phyloP scores from a whole-genome alignment of 2,329 filamentous ascomycete genomes.

The Sporothrix pallida region DNA sequence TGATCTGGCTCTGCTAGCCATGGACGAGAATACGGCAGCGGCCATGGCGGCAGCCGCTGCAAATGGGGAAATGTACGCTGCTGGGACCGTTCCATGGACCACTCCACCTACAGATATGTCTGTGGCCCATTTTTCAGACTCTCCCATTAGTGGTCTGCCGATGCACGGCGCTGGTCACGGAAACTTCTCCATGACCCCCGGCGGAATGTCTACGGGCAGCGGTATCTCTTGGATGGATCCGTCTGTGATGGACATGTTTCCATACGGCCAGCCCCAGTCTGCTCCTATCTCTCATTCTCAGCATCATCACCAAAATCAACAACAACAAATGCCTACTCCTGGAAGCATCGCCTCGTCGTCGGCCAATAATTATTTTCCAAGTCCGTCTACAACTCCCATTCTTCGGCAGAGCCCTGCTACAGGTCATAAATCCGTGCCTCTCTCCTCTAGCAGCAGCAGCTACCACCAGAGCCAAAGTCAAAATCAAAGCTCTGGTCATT shows the following conservation, averaged over 20 bases:
- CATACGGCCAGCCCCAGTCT: constrained; percentile 41
- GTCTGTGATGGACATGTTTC: constrained; percentile 42
- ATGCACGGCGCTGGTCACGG: constrained; percentile 47
- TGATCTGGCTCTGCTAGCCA: constrained; percentile 43
- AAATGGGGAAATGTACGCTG: constrained; percentile 46
- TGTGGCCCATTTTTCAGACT: constrained; percentile 44
- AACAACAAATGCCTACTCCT: constrained; percentile 45
- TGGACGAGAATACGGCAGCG: constrained; percentile 40
- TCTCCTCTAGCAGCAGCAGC: constrained; percentile 6
- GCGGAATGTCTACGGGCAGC: constrained; percentile 31
- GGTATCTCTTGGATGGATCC: constrained; percentile 35
- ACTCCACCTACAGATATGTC: constrained; percentile 48
- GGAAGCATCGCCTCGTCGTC: constrained; percentile 43
- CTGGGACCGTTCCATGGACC: constrained; percentile 50
- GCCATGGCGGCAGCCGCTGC: constrained; percentile 20
- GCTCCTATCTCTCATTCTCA: neutral
- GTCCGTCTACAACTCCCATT: constrained; percentile 48
- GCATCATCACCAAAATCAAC: constrained; percentile 25
- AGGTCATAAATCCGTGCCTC: constrained; percentile 43
- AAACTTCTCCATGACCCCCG: constrained; percentile 46
- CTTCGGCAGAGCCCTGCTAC: constrained; percentile 42
- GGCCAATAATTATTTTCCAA: constrained; percentile 48
- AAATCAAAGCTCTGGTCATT: too few relatives aligned
- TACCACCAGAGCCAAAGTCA: too few relatives aligned
- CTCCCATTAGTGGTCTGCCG: constrained; percentile 42